Conservation (phyloP, 2,329 filamentous ascomycete genomes). For the Sporothrix humicola region DNA sequence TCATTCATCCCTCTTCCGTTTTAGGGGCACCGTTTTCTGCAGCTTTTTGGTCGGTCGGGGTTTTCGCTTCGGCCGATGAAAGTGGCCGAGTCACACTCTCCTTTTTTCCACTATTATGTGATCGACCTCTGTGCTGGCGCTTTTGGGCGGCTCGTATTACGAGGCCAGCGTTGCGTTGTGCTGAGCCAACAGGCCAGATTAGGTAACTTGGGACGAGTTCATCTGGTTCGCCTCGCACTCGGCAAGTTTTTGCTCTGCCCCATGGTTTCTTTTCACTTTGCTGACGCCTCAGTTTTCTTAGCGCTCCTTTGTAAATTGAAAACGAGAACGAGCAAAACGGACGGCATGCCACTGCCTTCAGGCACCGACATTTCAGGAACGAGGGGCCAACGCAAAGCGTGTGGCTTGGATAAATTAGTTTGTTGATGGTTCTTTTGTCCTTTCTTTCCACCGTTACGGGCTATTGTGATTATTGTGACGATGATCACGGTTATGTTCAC, state of each 20-base stretch:
- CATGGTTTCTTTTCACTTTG: not conserved
- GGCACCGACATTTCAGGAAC: slow-evolving; percentile 6
- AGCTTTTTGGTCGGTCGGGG: slow-evolving; percentile 3
- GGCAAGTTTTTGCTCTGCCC: slow-evolving; percentile 5
- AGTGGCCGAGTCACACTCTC: not conserved
- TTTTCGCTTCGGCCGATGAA: slow-evolving; percentile 22
- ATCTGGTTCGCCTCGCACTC: not conserved
- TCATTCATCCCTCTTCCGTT: slow-evolving; percentile 7
- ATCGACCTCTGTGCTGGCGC: slow-evolving; percentile 4
- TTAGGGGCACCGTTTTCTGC: slow-evolving; percentile 1
- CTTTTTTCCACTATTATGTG: slow-evolving; percentile 17
- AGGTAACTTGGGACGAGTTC: not conserved
- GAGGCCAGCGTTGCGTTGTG: slow-evolving; percentile 10
- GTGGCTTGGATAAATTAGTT: slow-evolving; percentile 11
- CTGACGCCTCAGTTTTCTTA: not conserved
- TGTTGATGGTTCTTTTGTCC: not conserved
- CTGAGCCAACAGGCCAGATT: slow-evolving; percentile 9
- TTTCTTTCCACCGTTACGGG: not conserved
- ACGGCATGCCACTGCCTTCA: slow-evolving; percentile 11
- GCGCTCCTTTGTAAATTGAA: not conserved
- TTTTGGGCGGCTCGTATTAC: slow-evolving; percentile 10
- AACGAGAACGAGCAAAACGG: slow-evolving; percentile 16
- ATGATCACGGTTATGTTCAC: not conserved
- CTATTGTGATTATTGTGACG: not conserved
- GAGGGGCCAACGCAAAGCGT: not conserved